Evolutionary conservation across 345 rosid species (phyloP), one percentile per base, ranked within the genome.

Genomic region (Aquilaria malaccensis): DNA sequence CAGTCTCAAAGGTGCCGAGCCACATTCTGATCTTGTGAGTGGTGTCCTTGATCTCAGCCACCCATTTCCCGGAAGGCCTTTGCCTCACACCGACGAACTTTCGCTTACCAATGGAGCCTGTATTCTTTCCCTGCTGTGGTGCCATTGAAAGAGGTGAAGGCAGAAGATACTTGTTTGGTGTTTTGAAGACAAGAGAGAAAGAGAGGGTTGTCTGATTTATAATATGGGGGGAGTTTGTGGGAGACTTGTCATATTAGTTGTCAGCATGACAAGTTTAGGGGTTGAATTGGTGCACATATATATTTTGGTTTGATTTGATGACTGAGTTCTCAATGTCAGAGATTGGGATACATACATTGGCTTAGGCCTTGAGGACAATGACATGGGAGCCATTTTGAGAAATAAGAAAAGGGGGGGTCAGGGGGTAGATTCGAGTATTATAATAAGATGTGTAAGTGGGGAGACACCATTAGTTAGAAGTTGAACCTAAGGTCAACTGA

Each of bases 11-110:
- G 2, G 96, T 91, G 41, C 96, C 97, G 0, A 91, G 85, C 96
- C 96, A 91, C 97, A 91, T 85, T 45, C 97, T 83, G 57, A 85
- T 91, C 83, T 86, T 84, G 60, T 83, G 89, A 4, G 88, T 81
- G 1, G 96, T 85, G 84, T 85, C 89, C 75, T 91, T 91, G 82
- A 91, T 91, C 77, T 91, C 97, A 11, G 96, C 96, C 3, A 88
- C 91, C 97, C 97, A 91, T 73, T 88, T 91, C 4, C 96, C 94
- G 0, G 98, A 86, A 1, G 96, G 94, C 73, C 98, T 81, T 65
- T 88, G 94, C 55, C 98, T 80, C 52, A 88, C 98, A 30, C 98
- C 98, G 5, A 91, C 79, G 52, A 82, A 91, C 79, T 81, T 88
- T 61, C 63, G 73, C 65, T 72, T 79, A 71, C 64, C 49, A 31